Percentiles rank a stretch among this genome's conserved stretches.
Conservation (phyloP, 2,329 filamentous ascomycete genomes). For the Paecilomyces sp. region DNA sequence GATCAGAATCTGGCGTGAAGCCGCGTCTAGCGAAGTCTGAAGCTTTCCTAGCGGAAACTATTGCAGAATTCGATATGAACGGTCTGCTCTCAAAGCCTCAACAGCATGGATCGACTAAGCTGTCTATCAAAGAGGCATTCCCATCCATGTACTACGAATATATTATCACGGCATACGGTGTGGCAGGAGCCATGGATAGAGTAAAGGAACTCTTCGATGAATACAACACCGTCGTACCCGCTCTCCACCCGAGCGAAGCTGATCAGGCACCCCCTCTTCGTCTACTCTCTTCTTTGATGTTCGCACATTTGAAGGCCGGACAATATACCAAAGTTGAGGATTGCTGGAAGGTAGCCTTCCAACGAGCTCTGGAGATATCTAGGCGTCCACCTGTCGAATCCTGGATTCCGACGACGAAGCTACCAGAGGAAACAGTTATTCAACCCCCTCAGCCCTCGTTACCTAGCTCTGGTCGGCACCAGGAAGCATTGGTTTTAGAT, state of each 20-base stretch:
- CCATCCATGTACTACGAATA: constrained; percentile 48
- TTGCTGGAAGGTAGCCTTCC: constrained; percentile 59
- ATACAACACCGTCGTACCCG: constrained; percentile 30
- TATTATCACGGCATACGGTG: constrained; percentile 50
- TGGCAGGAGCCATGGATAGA: constrained; percentile 37
- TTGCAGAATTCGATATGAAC: constrained; percentile 30
- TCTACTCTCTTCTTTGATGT: constrained; percentile 62
- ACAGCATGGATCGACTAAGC: constrained; percentile 23
- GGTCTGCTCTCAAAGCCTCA: constrained; percentile 39
- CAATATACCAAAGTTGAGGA: constrained; percentile 55
- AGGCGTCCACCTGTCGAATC: constrained; percentile 24
- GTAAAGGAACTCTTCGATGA: constrained; percentile 51
- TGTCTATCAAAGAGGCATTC: constrained; percentile 33
- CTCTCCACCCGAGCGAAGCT: constrained; percentile 6
- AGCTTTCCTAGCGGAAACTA: constrained; percentile 27
- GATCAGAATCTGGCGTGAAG: constrained; percentile 5
- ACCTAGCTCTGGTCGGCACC: constrained; percentile 1
- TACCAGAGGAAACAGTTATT: constrained; percentile 1
- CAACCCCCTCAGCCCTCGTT: constrained; percentile 8
- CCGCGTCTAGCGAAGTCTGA: constrained; percentile 26
- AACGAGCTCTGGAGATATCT: constrained; percentile 42
- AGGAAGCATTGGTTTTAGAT: constrained; percentile 3
- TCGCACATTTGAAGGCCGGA: constrained; percentile 51
- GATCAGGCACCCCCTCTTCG: constrained; percentile 41
- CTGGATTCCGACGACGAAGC: constrained; percentile 8